A percentile compares a stretch with the other conserved stretches of the same genome.
phyloP scores from a whole-genome alignment of 345 rosid species.

The Durio zibethinus region DNA sequence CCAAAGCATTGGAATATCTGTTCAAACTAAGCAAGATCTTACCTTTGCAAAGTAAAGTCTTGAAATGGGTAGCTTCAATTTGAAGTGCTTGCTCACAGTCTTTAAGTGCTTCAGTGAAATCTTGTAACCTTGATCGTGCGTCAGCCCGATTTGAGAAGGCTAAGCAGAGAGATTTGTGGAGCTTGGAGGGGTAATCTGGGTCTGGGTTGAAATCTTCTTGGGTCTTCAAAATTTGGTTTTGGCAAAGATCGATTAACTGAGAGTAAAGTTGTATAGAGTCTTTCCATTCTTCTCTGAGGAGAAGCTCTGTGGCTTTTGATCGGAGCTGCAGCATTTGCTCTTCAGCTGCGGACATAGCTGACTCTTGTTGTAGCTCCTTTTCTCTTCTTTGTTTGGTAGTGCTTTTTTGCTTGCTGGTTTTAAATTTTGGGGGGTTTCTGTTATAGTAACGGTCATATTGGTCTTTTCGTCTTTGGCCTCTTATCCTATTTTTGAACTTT shows the following conservation, averaged over 20 bases:
- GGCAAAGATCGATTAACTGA: conserved; percentile 57
- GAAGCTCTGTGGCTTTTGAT: conserved; percentile 68
- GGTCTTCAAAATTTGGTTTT: conserved; percentile 31
- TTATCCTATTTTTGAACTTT: conserved; percentile 7
- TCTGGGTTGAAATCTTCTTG: conserved; percentile 4
- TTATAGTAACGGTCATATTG: not conserved
- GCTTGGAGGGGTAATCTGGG: conserved; percentile 32
- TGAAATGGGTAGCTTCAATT: conserved; percentile 66
- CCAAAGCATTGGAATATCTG: conserved; percentile 59
- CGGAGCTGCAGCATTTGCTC: conserved; percentile 62
- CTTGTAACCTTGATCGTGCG: conserved; percentile 44
- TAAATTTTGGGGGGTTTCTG: not conserved
- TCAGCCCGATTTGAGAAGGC: conserved; percentile 82
- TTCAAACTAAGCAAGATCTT: conserved; percentile 61
- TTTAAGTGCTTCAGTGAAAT: conserved; percentile 42
- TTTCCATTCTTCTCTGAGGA: conserved; percentile 77
- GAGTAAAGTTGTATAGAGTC: conserved; percentile 62
- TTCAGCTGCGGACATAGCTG: conserved; percentile 13
- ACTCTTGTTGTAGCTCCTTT: conserved; percentile 25
- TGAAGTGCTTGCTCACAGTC: conserved; percentile 66
- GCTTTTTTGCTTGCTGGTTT: not conserved
- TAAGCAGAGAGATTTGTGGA: conserved; percentile 56
- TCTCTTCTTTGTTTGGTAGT: not conserved
- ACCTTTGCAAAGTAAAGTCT: conserved; percentile 79
- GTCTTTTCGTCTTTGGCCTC: not conserved